Base-by-base conservation (phyloP, 1,284 basidiomycete species). In the Malassezia pachydermatis region DNA sequence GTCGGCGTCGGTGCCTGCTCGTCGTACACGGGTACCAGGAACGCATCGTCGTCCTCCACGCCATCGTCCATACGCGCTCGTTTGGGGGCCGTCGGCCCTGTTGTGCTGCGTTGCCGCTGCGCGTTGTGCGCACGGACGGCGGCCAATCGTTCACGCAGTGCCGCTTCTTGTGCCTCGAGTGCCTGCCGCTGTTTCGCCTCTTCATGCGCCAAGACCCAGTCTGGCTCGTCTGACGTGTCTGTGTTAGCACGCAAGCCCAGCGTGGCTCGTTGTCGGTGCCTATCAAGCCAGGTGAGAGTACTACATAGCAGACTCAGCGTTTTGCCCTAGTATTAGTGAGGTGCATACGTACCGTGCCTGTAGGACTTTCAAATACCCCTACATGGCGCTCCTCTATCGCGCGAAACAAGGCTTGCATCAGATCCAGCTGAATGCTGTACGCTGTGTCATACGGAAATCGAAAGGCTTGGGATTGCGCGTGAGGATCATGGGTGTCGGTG, bases 371-470 rank as follows among this genome's bases (percentile, higher is more conserved):
- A 38, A 76, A 71, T 37, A 96, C 84, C 2, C 86, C 81, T 8
- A 94, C 72, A 79, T 84, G 72, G 63, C 77, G 41, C 4, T 72
- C 58, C 67, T 95, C 88, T 42, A 95, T 84, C 0, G 84, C 79
- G 2, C 77, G 63, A 68, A 92, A 96, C 4, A 96, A 75, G 52
- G 87, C 84, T 11, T 76, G 79, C 90, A 96, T 96, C 28, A 96
- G 78, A 32, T 87, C 80, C 1, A 80, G 75, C 72, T 98, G 92
- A 55, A 94, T 94, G 14, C 77, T 72, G 73, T 98, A 96, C 0
- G 90, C 90, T 38, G 55, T 19, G 1, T 62, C 52, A 37, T 62
- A 68, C 2, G 67, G 67, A 35, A 70, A 70, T 17, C 42, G 30
- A 30, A 65, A 70, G n/a, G 34, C 41, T 16, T 32, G 46, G 7